phyloP scores from a whole-genome alignment of 345 rosid genomes.

The Aethionema arabicum region DNA sequence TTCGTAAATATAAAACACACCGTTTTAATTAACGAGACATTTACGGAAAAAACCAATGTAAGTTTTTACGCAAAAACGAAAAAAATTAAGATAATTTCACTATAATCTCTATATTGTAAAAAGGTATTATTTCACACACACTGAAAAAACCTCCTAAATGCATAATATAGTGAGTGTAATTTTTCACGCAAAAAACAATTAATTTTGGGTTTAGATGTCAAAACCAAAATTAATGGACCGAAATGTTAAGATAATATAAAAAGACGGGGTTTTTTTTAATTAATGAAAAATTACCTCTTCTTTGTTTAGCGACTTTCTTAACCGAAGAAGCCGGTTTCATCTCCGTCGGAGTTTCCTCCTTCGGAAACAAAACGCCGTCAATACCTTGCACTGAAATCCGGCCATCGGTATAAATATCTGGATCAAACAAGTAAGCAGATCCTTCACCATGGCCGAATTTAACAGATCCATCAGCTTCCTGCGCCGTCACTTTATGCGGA shows the following conservation, averaged over 20 bases:
- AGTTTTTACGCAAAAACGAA: too few relatives aligned
- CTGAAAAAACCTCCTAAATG: too few relatives aligned
- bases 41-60: too few relatives aligned
- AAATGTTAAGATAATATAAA: not conserved
- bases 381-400: constrained; percentile 94
- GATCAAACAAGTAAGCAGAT: constrained; percentile 83
- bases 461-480: constrained; percentile 97
- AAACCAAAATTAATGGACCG: constrained; percentile 9
- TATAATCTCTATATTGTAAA: too few relatives aligned
- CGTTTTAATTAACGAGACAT: too few relatives aligned
- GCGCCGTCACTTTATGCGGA: constrained; percentile 82
- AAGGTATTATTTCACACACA: too few relatives aligned
- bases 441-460: constrained; percentile 76
- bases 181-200: too few relatives aligned
- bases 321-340: constrained; percentile 32
- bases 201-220: not conserved
- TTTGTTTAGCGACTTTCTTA: constrained; percentile 61
- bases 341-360: constrained; percentile 45
- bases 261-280: not conserved
- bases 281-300: constrained; percentile 64
- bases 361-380: constrained; percentile 78
- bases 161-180: too few relatives aligned
- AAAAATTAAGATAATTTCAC: too few relatives aligned
- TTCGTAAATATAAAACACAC: too few relatives aligned
- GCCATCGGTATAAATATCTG: constrained; percentile 94